A percentile compares a stretch with the other conserved stretches of the same genome.
phyloP scores from a whole-genome alignment of 805 yeast species.

The Groenewaldozyma salmanticensis region DNA sequence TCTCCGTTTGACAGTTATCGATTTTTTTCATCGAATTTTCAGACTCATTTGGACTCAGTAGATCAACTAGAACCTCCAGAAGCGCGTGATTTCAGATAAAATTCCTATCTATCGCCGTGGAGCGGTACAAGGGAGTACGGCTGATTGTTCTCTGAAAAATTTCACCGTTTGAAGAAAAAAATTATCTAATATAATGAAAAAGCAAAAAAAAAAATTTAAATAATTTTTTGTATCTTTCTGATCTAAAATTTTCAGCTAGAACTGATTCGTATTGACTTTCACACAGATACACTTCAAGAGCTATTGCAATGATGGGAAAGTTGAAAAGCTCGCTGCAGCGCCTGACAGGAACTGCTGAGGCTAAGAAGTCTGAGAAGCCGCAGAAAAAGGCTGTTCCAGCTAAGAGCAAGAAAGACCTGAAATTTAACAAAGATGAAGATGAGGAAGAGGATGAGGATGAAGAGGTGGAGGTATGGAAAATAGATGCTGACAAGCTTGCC shows the following conservation, averaged over 20 bases:
- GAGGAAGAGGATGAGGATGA: constrained; percentile 29
- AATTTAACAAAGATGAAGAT: constrained; percentile 11
- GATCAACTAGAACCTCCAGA: background rate
- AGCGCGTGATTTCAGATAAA: background rate
- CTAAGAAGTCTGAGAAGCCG: background rate
- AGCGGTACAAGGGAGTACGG: no score
- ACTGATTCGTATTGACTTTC: background rate
- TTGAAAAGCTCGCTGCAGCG: background rate
- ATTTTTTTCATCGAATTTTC: background rate
- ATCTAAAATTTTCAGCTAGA: background rate
- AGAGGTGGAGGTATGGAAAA: constrained; percentile 28
- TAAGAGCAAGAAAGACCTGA: constrained; percentile 9
- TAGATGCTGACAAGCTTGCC: constrained; percentile 23
- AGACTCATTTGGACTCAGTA: background rate
- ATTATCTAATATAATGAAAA: background rate
- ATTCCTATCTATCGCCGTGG: no score
- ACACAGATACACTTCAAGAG: background rate
- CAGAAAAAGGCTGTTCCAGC: background rate
- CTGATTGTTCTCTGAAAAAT: background rate
- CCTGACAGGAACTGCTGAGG: background rate
- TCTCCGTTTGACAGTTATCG: background rate
- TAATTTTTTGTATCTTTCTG: background rate
- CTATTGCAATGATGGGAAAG: background rate
- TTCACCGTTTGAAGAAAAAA: background rate
- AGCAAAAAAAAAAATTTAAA: no score